These are phyloP conservation scores for Pleurotus platypus DNA, from an alignment of 768 basidiomycete genomes.

Conservation along the genomic window DNA sequence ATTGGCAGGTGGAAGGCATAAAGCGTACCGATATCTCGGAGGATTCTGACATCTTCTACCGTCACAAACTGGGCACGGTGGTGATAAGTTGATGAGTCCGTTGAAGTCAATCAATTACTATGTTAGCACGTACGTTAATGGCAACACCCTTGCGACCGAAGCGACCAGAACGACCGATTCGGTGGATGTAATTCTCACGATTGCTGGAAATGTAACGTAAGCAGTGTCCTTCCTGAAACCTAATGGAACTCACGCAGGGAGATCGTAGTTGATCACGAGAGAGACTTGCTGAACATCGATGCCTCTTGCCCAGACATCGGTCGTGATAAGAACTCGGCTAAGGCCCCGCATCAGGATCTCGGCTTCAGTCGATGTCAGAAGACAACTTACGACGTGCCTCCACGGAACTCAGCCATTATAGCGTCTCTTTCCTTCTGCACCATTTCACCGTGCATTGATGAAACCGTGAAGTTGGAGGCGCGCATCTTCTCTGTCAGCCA, in stretches of 20 bases:
- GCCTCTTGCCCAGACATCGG: constrained; percentile 96
- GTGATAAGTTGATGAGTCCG: constrained; percentile 14
- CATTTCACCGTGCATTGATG: constrained; percentile 96
- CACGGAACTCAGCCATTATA: constrained; percentile 95
- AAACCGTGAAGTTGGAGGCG: constrained; percentile 97
- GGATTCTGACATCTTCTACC: constrained; percentile 92
- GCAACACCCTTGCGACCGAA: constrained; percentile 99
- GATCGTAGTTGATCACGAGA: constrained; percentile 94
- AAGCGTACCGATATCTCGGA: constrained; percentile 88
- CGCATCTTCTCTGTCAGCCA: constrained; percentile 99
- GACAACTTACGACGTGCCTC: constrained; percentile 76
- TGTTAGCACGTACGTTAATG: constrained; percentile 74
- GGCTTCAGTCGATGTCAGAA: constrained; percentile 7
- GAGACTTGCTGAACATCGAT: constrained; percentile 99
- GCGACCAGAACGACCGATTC: constrained; percentile 97
- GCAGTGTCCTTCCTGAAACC: constrained; percentile 5
- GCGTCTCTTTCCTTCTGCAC: constrained; percentile 92
- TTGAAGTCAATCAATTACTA: neutral
- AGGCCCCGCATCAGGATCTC: constrained; percentile 13
- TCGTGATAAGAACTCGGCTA: constrained; percentile 92
- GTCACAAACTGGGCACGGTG: constrained; percentile 70
- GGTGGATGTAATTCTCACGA: constrained; percentile 99
- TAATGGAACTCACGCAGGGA: constrained; percentile 69
- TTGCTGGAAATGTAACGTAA: constrained; percentile 47
- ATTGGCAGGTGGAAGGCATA: neutral